These are phyloP conservation scores for Vigna unguiculata DNA, from an alignment of 306 rosid genomes.

Conservation along the genomic window DNA sequence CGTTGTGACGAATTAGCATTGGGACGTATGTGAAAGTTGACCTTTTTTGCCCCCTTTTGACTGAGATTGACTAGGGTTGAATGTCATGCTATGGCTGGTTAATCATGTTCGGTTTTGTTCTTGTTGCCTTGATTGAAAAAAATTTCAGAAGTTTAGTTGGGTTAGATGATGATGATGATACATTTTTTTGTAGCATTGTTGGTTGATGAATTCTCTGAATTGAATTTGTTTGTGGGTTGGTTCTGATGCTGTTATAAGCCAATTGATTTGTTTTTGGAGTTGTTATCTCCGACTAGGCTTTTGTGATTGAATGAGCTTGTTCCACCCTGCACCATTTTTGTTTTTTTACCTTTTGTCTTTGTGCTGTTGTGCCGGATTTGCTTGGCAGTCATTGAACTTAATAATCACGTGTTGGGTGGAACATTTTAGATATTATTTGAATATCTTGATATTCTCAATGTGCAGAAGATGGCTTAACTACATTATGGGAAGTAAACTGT, in stretches of 20 bases:
- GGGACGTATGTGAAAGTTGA: constrained; percentile 12
- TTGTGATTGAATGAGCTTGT: constrained; percentile 5
- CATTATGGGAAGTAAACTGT: not conserved
- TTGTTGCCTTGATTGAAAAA: not conserved
- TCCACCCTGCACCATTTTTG: not conserved
- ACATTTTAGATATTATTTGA: not conserved
- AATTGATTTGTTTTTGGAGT: not conserved
- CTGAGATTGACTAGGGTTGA: not conserved
- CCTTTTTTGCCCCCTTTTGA: not conserved
- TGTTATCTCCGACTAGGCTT: too few species aligned
- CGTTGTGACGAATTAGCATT: not conserved
- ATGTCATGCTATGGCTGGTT: not conserved
- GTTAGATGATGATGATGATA: not conserved
- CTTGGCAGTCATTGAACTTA: not conserved
- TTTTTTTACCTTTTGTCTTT: not conserved
- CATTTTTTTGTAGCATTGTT: not conserved
- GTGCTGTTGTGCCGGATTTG: not conserved
- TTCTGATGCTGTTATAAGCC: constrained; percentile 2
- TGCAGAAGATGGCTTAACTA: constrained; percentile 4
- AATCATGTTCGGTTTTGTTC: not conserved
- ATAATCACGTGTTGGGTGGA: constrained; percentile 9
- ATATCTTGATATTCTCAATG: constrained; percentile 4
- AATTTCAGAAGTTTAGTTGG: not conserved
- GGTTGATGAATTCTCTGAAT: constrained; percentile 17
- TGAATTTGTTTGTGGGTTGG: constrained; percentile 1